Evolutionary conservation across 768 basidiomycete species (phyloP).

Genomic region (Mycena chlorophos): DNA sequence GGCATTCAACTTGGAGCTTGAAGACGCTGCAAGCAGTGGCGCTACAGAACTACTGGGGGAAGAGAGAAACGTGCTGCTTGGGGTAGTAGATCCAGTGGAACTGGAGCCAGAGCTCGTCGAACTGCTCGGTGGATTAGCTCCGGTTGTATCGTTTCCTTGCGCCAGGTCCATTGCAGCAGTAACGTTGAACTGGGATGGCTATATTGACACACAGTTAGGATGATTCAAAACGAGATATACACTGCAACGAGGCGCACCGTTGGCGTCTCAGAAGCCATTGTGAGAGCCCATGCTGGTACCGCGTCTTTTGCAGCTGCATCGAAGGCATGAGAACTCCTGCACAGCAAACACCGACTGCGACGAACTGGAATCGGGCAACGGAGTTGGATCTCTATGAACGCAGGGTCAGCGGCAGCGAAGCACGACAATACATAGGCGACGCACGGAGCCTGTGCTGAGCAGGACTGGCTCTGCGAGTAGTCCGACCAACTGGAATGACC

Average conservation of each 20-base stretch:
- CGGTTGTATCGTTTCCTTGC: background rate
- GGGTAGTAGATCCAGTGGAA: background rate
- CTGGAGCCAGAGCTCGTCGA: background rate
- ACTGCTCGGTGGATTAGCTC: background rate
- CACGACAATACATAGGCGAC: background rate
- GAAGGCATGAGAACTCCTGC: background rate
- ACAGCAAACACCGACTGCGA: background rate
- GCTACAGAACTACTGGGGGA: conserved; percentile 29
- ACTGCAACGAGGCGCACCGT: conserved; percentile 1
- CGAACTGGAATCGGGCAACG: background rate
- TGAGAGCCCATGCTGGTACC: conserved; percentile 11
- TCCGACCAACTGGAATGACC: background rate
- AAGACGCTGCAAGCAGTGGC: conserved; percentile 1
- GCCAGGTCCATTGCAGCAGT: background rate
- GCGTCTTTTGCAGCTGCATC: background rate
- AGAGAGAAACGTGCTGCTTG: background rate
- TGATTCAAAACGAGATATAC: background rate
- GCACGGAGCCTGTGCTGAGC: background rate
- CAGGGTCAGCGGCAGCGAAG: background rate
- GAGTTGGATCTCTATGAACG: background rate
- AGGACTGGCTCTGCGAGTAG: background rate
- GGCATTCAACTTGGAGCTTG: conserved; percentile 23
- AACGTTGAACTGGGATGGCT: conserved; percentile 6
- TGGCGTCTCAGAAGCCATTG: conserved; percentile 5
- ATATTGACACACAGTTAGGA: background rate